These are phyloP conservation scores for Cordyceps cicadae DNA, from an alignment of 2,329 filamentous ascomycete species.

Conservation along the genomic window DNA sequence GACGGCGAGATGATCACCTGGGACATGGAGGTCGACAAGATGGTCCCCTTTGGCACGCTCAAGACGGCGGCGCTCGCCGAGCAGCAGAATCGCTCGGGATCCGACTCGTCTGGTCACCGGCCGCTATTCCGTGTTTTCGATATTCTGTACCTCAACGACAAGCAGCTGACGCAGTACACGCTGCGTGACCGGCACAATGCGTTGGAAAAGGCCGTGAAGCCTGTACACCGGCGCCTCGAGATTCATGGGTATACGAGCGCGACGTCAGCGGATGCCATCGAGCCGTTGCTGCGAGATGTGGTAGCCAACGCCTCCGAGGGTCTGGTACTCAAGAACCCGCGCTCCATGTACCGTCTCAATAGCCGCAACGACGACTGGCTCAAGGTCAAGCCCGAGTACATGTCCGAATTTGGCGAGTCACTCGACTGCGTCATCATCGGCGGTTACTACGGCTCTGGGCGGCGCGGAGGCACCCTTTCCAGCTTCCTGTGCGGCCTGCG, in stretches of 20 bases:
- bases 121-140: conserved; percentile 86
- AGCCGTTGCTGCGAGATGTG: conserved; percentile 69
- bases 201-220: conserved; percentile 60
- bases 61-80: conserved; percentile 83
- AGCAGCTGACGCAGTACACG: conserved; percentile 70
- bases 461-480: conserved; percentile 71
- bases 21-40: conserved; percentile 77
- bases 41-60: conserved; percentile 83
- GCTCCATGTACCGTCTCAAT: conserved; percentile 77
- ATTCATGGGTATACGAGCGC: conserved; percentile 66
- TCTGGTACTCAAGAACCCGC: conserved; percentile 86
- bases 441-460: conserved; percentile 85
- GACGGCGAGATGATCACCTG: conserved; percentile 99
- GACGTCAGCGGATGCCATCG: conserved; percentile 62
- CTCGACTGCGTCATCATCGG: conserved; percentile 86
- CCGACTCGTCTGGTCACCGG: conserved; percentile 40
- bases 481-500: conserved; percentile 87
- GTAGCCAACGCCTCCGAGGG: conserved; percentile 85
- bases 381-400: conserved; percentile 98
- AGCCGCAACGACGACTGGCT: conserved; percentile 94
- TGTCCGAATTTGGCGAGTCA: conserved; percentile 90
- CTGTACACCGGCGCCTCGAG: conserved; percentile 70
- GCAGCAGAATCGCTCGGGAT: conserved; percentile 54
- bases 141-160: conserved; percentile 79
- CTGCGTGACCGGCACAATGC: conserved; percentile 72